Evolutionary conservation across 352 stramenopile species (phyloP).

Genomic region (Saprolegnia diclina): DNA sequence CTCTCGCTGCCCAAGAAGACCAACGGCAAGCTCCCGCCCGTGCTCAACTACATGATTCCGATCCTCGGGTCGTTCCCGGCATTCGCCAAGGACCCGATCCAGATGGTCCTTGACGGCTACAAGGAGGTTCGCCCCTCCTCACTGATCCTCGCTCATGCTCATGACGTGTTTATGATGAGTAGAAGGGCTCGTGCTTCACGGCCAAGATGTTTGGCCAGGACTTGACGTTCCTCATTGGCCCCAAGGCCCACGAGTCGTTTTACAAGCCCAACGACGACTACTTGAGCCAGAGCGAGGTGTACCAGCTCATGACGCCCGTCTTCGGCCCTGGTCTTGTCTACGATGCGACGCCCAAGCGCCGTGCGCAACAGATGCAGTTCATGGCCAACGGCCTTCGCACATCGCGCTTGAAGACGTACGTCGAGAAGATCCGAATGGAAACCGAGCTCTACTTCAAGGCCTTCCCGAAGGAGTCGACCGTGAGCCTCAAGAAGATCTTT

Average conservation of each 20-base stretch:
- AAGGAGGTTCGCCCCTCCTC: conserved; percentile 26
- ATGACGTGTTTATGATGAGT: neutral
- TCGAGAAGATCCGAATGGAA: conserved; percentile 87
- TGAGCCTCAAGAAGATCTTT: conserved; percentile 81
- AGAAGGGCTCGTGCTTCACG: conserved; percentile 79
- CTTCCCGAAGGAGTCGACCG: conserved; percentile 45
- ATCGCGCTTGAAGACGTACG: conserved; percentile 79
- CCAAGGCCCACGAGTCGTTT: conserved; percentile 83
- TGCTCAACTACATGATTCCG: conserved; percentile 47
- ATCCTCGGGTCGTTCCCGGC: conserved; percentile 71
- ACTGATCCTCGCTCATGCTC: neutral
- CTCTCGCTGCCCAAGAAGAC: conserved; percentile 27
- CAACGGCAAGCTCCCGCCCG: conserved; percentile 43
- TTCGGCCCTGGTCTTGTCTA: conserved; percentile 87
- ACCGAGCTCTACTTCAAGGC: conserved; percentile 64
- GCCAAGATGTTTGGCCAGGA: conserved; percentile 80
- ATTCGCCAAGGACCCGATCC: conserved; percentile 77
- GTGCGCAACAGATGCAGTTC: conserved; percentile 88
- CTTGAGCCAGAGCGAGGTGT: conserved; percentile 85
- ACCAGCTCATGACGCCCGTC: conserved; percentile 91
- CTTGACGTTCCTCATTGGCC: conserved; percentile 90
- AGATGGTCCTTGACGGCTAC: conserved; percentile 71
- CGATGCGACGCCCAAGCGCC: conserved; percentile 71
- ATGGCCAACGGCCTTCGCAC: conserved; percentile 82
- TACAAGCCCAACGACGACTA: conserved; percentile 87